These are phyloP conservation scores for Scutellaria barbata DNA, from an alignment of 257 asterid genomes.

Conservation along the genomic window DNA sequence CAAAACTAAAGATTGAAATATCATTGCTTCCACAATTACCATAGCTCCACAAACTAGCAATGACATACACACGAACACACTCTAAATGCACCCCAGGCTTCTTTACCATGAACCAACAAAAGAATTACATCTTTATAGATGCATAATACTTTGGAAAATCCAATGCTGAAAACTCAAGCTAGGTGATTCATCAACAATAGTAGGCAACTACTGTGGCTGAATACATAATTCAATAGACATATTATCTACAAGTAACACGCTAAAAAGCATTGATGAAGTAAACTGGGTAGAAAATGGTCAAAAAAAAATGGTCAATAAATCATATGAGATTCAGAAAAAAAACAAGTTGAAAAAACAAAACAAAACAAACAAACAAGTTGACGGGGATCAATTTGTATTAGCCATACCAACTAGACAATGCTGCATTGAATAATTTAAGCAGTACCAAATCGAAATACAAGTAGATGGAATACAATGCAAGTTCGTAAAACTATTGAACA, in stretches of 20 bases:
- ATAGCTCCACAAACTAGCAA: background rate
- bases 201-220: background rate
- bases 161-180: background rate
- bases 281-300: background rate
- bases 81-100: background rate
- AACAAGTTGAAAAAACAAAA: background rate
- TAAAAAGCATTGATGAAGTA: background rate
- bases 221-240: background rate
- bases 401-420: background rate
- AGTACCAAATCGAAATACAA: background rate
- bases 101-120: background rate
- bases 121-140: background rate
- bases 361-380: background rate
- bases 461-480: background rate
- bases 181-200: slow-evolving; percentile 1
- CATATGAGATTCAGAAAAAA: background rate
- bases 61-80: background rate
- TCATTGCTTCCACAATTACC: slow-evolving; percentile 14
- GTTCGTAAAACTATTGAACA: background rate
- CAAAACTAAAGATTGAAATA: background rate
- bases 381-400: background rate
- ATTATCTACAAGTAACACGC: background rate
- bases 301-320: slow-evolving; percentile 6
- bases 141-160: background rate
- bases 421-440: background rate